Base-by-base conservation (phyloP, 2,329 filamentous ascomycete genomes). In the Fusarium sp. region DNA sequence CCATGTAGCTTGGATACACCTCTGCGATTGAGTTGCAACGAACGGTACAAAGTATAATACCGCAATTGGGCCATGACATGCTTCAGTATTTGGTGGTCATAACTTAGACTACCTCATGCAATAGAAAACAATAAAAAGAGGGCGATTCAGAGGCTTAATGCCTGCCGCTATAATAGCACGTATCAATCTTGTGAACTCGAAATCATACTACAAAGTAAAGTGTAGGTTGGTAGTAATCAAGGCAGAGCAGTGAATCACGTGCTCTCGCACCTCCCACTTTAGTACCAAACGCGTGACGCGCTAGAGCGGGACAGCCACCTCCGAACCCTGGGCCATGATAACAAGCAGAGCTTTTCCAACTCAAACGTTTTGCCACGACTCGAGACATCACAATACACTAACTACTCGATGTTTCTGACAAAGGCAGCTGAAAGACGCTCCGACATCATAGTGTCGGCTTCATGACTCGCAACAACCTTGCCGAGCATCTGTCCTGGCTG, bases 391-490 rank as follows among this genome's bases (percentile, higher is more conserved):
- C 18, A 63, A 62, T 28, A 41, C 15, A 61, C 36, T 35, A 68
- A 58, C 20, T 65, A 61, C 63, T 73, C 71, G 65, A 80, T 80
- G 78, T 76, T 74, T 69, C 61, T 61, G 48, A 48, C 38, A 67
- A 68, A 65, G 68, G 61, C 35, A 72, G 56, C 65, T 72, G 68
- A 76, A 67, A 68, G 51, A 73, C 66, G 57, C 65, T 71, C 71
- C 73, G 75, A 72, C 65, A 72, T 51, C 58, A 57, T 39, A 41
- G 60, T 68, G 75, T 81, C 81, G 84, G 78, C 83, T 87, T 86
- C 83, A 90, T 90, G 88, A 90, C 88, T 83, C 87, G 86, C 79
- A 89, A 90, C 82, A 90, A 90, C 78, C 84, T 90, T 68, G 79
- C 81, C 75, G 85, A 88, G 78, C 87, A 90, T 79, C 82, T 90